Evolutionary conservation across 371 early-diverging fungal genomes (phyloP).

Genomic region (Parasitella parasitica): DNA sequence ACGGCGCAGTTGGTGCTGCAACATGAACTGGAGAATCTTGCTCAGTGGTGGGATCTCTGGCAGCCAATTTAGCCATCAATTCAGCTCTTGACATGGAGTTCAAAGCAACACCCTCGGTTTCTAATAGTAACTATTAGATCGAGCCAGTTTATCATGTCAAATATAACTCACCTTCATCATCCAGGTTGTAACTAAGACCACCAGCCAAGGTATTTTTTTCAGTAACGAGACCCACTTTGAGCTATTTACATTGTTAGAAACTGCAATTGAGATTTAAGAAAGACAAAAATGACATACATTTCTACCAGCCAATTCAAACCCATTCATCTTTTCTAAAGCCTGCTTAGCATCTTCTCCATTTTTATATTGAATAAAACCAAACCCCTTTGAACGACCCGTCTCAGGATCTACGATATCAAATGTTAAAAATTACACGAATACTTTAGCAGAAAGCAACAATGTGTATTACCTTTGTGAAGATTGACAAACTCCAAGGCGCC

Average conservation of each 20-base stretch:
- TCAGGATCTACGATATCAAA: conserved; percentile 54
- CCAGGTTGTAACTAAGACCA: conserved; percentile 37
- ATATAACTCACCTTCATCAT: conserved; percentile 52
- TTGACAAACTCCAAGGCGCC: conserved; percentile 85
- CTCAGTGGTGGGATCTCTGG: conserved; percentile 28
- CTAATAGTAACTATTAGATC: conserved; percentile 21
- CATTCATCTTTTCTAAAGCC: conserved; percentile 87
- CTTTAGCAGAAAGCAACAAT: neutral
- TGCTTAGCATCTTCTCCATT: conserved; percentile 75
- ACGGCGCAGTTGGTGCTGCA: conserved; percentile 17
- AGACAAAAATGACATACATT: conserved; percentile 1
- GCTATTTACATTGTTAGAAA: conserved; percentile 39
- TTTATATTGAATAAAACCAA: conserved; percentile 84
- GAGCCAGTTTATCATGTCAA: neutral
- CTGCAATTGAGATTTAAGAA: conserved; percentile 1
- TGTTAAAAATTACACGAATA: neutral
- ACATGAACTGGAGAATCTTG: neutral
- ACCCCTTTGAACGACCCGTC: conserved; percentile 85
- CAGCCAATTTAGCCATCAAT: conserved; percentile 84
- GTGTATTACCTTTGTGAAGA: conserved; percentile 58
- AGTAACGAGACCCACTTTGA: conserved; percentile 80
- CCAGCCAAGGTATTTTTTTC: conserved; percentile 54
- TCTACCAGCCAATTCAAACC: conserved; percentile 66
- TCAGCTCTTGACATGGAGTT: conserved; percentile 79
- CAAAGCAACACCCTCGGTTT: conserved; percentile 68